Percentiles rank a stretch among this genome's conserved stretches.
Evolutionary conservation across 306 rosid species (phyloP).

Genomic region (Morella rubra): DNA sequence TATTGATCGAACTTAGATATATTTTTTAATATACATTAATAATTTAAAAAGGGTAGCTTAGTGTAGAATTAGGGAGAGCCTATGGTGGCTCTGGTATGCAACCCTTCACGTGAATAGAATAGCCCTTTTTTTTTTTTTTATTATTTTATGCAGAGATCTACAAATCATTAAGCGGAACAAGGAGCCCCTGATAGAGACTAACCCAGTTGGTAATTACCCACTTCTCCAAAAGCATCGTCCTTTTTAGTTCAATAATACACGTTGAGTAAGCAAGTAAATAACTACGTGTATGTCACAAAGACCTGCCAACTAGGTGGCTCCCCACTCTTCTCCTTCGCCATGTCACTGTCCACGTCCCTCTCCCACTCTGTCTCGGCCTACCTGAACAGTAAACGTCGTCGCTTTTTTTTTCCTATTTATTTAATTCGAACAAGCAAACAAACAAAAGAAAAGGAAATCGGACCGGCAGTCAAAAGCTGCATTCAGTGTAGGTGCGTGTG

Average conservation of each 20-base stretch:
- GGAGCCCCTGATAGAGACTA: too few relatives aligned
- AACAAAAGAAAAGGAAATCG: neutral
- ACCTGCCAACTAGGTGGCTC: neutral
- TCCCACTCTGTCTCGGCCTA: neutral
- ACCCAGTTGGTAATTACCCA: too few relatives aligned
- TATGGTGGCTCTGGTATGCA: too few relatives aligned
- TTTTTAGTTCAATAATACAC: neutral
- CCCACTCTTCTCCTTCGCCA: neutral
- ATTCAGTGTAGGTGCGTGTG: neutral
- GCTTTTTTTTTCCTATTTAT: neutral
- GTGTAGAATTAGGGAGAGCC: too few relatives aligned
- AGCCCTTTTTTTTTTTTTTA: too few relatives aligned
- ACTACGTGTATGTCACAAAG: conserved; percentile 9
- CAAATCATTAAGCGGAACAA: too few relatives aligned
- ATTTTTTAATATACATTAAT: too few relatives aligned
- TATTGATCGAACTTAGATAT: too few relatives aligned
- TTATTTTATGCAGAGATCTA: too few relatives aligned
- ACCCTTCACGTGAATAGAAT: too few relatives aligned
- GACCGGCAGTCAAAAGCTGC: conserved; percentile 34
- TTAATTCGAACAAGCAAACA: neutral
- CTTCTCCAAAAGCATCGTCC: too few relatives aligned
- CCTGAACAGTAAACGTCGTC: conserved; percentile 9
- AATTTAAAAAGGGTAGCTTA: too few relatives aligned
- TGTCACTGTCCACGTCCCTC: neutral
- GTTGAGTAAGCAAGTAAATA: neutral